These are phyloP conservation scores for Dimargaris xerosporica DNA, from an alignment of 192 early-diverging fungal species.

Conservation along the genomic window DNA sequence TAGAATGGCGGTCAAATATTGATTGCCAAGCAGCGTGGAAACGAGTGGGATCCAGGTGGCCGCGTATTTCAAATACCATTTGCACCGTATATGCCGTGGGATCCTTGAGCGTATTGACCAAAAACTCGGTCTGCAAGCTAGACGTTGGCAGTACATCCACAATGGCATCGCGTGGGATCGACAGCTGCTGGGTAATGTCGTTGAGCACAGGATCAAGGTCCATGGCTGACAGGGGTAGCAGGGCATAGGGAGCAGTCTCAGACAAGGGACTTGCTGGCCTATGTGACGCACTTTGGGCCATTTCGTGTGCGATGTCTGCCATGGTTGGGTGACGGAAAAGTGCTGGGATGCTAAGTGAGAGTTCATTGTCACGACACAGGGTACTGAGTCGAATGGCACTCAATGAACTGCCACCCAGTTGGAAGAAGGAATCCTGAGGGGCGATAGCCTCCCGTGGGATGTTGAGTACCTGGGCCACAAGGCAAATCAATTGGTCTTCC, in stretches of 20 bases:
- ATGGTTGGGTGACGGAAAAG: too few relatives aligned
- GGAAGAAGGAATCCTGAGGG: neutral
- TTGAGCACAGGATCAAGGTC: neutral
- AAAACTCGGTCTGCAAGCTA: neutral
- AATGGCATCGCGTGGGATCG: neutral
- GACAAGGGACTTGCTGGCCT: too few relatives aligned
- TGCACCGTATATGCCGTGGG: conserved; percentile 5
- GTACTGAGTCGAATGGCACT: neutral
- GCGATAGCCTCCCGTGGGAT: neutral
- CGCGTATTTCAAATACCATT: neutral
- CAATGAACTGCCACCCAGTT: neutral
- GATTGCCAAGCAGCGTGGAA: neutral
- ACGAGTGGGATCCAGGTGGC: neutral
- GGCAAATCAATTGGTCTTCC: neutral
- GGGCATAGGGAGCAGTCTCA: too few relatives aligned
- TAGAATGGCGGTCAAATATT: neutral
- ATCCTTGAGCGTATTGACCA: conserved; percentile 9
- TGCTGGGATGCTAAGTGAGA: neutral
- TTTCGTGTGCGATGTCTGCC: too few relatives aligned
- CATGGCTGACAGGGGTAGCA: too few relatives aligned
- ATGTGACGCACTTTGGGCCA: too few relatives aligned
- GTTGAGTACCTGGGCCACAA: neutral
- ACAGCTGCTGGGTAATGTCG: neutral
- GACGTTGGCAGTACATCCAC: neutral
- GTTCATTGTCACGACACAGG: neutral